Evolutionary conservation across 768 basidiomycete genomes (phyloP).

Genomic region (Naganishia antarctica): DNA sequence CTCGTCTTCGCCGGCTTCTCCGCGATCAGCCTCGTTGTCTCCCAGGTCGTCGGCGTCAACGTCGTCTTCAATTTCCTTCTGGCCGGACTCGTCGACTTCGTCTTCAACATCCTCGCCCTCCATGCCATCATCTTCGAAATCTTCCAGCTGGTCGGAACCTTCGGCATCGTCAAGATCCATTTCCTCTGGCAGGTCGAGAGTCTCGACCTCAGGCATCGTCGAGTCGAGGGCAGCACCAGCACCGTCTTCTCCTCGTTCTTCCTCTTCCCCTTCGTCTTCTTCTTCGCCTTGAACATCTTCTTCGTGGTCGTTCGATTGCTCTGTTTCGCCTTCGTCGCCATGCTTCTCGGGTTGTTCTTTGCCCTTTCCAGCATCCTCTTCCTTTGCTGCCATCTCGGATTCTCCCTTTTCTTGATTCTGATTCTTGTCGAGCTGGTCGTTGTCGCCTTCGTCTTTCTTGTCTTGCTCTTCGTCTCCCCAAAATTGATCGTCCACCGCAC

Average conservation of each 20-base stretch:
- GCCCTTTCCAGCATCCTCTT: conserved; percentile 55
- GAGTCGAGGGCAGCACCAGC: conserved; percentile 22
- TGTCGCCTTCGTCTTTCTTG: conserved; percentile 53
- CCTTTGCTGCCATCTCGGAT: conserved; percentile 74
- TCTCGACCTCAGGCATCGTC: conserved; percentile 66
- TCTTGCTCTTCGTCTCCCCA: conserved; percentile 73
- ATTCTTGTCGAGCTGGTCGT: conserved; percentile 58
- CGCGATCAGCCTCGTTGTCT: conserved; percentile 49
- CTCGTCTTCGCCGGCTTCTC: conserved; percentile 38
- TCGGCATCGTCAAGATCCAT: conserved; percentile 57
- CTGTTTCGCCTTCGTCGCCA: conserved; percentile 34
- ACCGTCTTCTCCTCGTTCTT: conserved; percentile 34
- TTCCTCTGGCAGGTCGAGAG: conserved; percentile 83
- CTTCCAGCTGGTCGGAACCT: conserved; percentile 38
- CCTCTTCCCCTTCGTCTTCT: conserved; percentile 21
- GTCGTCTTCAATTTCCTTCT: conserved; percentile 31
- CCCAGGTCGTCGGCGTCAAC: conserved; percentile 49
- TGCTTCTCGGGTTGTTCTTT: conserved; percentile 42
- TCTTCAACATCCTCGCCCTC: conserved; percentile 43
- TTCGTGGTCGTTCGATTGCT: conserved; percentile 31
- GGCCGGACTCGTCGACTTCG: conserved; percentile 22
- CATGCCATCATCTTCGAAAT: conserved; percentile 41
- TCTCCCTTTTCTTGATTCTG: conserved; percentile 59
- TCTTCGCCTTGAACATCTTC: conserved; percentile 25
- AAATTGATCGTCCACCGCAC: conserved; percentile 87